phyloP scores from a whole-genome alignment of 2,329 filamentous ascomycete species.

The Daldinia sp. region DNA sequence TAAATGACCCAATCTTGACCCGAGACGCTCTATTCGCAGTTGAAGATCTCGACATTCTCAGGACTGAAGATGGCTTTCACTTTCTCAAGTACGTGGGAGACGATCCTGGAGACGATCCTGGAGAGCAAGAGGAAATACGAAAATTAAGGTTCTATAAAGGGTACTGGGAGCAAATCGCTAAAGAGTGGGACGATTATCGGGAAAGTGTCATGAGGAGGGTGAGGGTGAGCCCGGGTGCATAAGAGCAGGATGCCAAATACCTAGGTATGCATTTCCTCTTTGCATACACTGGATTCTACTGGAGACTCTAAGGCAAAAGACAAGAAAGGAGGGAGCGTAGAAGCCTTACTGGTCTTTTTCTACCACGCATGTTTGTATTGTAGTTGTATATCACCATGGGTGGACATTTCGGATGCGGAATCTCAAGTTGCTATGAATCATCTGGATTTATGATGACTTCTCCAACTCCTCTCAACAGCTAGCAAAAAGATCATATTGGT shows the following conservation, averaged over 20 bases:
- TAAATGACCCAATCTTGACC: not conserved
- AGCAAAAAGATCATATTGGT: not conserved
- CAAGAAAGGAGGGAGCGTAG: not conserved
- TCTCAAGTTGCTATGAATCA: not conserved
- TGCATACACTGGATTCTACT: no score
- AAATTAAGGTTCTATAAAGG: no score
- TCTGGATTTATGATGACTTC: not conserved
- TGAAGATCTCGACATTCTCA: constrained; percentile 3
- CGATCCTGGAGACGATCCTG: not conserved
- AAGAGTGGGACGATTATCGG: no score
- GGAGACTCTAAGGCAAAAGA: no score
- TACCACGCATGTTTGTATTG: not conserved
- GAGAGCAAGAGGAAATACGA: no score
- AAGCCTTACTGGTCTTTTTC: not conserved
- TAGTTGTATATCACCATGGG: not conserved
- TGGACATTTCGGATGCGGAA: not conserved
- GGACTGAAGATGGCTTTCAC: not conserved
- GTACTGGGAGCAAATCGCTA: no score
- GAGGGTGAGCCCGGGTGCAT: no score
- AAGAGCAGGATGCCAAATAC: no score
- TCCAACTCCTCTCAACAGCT: not conserved
- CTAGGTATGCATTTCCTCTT: no score
- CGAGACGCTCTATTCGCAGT: not conserved
- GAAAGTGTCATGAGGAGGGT: no score
- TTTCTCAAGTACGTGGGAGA: not conserved